Evolutionary conservation across 768 basidiomycete species (phyloP).

Genomic region (Cantharellus cinnabarinus): DNA sequence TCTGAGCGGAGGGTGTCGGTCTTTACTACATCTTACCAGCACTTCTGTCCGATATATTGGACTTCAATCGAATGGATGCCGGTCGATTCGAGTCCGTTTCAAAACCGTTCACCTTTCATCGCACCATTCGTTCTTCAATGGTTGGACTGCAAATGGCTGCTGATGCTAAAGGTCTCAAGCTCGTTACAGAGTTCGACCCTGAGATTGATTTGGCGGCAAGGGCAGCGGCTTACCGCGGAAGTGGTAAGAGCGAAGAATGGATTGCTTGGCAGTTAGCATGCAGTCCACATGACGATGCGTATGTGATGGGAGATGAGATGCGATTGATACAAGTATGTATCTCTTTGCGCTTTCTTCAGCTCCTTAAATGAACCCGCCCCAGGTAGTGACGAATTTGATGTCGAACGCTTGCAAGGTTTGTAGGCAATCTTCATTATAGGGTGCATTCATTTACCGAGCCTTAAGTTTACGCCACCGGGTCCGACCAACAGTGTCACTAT

Average conservation of each 20-base stretch:
- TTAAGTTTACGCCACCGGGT: background rate
- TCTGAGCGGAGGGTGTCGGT: background rate
- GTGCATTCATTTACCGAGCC: background rate
- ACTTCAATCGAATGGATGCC: conserved; percentile 22
- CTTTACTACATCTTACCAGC: background rate
- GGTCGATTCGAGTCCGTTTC: conserved; percentile 24
- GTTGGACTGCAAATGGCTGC: conserved; percentile 17
- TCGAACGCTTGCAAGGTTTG: conserved; percentile 1
- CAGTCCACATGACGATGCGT: conserved; percentile 9
- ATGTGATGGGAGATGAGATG: conserved; percentile 17
- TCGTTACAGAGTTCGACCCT: conserved; percentile 14
- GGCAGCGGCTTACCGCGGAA: conserved; percentile 2
- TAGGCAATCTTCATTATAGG: background rate
- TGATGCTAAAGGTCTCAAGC: conserved; percentile 11
- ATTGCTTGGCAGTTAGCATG: background rate
- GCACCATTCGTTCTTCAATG: conserved; percentile 22
- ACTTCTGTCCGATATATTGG: conserved; percentile 23
- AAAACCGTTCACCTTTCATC: conserved; percentile 27
- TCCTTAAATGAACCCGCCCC: background rate
- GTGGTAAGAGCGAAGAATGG: conserved; percentile 4
- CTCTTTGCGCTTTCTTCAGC: background rate
- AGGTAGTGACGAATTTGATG: conserved; percentile 5
- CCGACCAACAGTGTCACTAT: conserved; percentile 1
- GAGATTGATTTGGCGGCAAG: conserved; percentile 13
- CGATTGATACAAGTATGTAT: conserved; percentile 12